These are phyloP conservation scores for Pisolithus sp. DNA, from an alignment of 768 basidiomycete genomes.

Conservation along the genomic window DNA sequence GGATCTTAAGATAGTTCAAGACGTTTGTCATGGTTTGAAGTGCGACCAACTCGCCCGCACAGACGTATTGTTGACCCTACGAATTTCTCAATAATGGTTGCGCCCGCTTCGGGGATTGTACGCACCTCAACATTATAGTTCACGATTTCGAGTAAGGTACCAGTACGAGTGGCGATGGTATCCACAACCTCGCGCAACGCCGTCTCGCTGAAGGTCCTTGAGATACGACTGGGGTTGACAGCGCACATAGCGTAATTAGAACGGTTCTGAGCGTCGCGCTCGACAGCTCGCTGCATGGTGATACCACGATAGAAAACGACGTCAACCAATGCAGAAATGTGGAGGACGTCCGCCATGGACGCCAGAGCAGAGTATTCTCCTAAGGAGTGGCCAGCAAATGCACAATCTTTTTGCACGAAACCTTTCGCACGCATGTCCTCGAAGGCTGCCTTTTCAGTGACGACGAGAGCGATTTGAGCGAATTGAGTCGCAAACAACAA, in stretches of 20 bases:
- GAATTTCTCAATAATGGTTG: constrained; percentile 1
- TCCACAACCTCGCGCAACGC: constrained; percentile 98
- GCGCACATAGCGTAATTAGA: constrained; percentile 99
- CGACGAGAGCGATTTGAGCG: constrained; percentile 96
- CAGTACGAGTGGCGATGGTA: constrained; percentile 68
- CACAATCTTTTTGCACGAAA: constrained; percentile 84
- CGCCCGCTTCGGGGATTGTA: neutral
- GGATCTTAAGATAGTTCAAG: constrained; percentile 90
- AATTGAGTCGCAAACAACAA: constrained; percentile 97
- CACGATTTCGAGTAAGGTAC: constrained; percentile 91
- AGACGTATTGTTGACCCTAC: constrained; percentile 99
- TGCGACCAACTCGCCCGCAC: constrained; percentile 91
- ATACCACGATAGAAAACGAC: constrained; percentile 99
- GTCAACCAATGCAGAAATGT: constrained; percentile 91
- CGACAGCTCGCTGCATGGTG: constrained; percentile 99
- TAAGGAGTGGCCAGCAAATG: constrained; percentile 96
- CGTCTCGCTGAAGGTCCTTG: constrained; percentile 88
- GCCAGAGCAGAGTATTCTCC: constrained; percentile 99
- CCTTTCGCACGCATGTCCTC: constrained; percentile 98
- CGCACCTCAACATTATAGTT: constrained; percentile 90
- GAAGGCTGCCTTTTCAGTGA: constrained; percentile 97
- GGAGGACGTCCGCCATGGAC: constrained; percentile 93
- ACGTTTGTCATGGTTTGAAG: constrained; percentile 94
- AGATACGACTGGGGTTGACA: constrained; percentile 95
- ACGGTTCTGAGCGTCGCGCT: constrained; percentile 87